Base-by-base conservation (phyloP, 805 yeast species). In the Wickerhamiella spandovensis region DNA sequence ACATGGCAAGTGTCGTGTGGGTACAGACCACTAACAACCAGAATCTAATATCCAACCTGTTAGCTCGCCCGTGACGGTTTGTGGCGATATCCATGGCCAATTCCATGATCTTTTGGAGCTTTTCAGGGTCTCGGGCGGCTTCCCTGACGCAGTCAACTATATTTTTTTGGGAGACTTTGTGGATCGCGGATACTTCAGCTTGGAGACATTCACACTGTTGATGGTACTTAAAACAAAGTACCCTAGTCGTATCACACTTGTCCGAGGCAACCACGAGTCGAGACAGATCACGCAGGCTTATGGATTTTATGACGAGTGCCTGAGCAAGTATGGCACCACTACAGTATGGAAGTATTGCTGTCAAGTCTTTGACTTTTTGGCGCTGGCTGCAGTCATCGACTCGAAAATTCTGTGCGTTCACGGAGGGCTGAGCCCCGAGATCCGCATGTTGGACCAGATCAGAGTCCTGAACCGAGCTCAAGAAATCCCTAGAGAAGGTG, bases 401-500 rank as follows among this genome's bases (percentile, higher is more conserved):
- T 96, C 97, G 48, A 83, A 82, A 62, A 84, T 90, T 45, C 72
- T 90, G 52, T 90, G 98, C 72, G 95, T 92, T 44, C 98, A 90
- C 66, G 98, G 98, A 52, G 98, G 98, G 5, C 73, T 90, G 50
- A 85, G 95, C 13, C 98, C 98, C 2, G 97, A 92, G 67, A 89
- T 90, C 55, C 78, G 97, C 65, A 89, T 92, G 95, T 74, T 90
- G 57, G 98, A 90, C 66, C 98, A 90, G 68, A 88, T 90, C 57
- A 74, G 97, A 60, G 97, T 90, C 18, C 72, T 90, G 51, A 83
- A 92, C 48, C 76, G 98, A 62, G 97, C 97, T 2, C 97, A 90
- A 67, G 97, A 90, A 68, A 96, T 90, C 46, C 98, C 98, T 2
- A 97, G 92, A 65, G 98, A 90, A 69, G 98, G 98, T 58, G 97